A percentile compares a stretch with the other conserved stretches of the same genome.
Evolutionary conservation across 352 stramenopile species (phyloP).

Genomic region (Thraustochytrium sp.): DNA sequence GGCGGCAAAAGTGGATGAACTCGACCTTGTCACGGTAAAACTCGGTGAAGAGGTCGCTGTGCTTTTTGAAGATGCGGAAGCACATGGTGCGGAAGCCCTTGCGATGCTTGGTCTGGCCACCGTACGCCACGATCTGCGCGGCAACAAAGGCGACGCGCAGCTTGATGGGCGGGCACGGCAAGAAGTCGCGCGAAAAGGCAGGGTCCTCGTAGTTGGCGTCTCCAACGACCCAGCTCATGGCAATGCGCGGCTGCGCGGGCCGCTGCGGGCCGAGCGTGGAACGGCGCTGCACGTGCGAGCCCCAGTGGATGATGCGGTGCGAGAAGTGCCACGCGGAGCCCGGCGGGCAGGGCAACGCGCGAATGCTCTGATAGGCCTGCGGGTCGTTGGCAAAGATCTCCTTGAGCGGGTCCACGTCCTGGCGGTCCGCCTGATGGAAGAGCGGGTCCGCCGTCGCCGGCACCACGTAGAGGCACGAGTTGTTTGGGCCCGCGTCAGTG

Average conservation of each 20-base stretch:
- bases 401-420: constrained; percentile 30
- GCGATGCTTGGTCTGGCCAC: constrained; percentile 14
- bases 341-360: background rate
- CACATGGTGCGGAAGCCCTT: constrained; percentile 37
- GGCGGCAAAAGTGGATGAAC: constrained; percentile 43
- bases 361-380: constrained; percentile 38
- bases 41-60: constrained; percentile 36
- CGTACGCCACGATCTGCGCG: constrained; percentile 29
- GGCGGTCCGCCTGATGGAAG: constrained; percentile 1
- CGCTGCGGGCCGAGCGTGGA: background rate
- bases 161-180: background rate
- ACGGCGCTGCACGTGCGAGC: background rate
- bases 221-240: constrained; percentile 41
- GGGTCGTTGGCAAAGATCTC: constrained; percentile 15
- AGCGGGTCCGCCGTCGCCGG: background rate
- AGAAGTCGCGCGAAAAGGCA: background rate
- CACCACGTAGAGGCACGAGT: constrained; percentile 44
- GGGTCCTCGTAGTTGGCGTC: constrained; percentile 31
- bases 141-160: constrained; percentile 29
- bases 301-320: constrained; percentile 44
- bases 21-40: constrained; percentile 41
- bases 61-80: constrained; percentile 41
- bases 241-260: constrained; percentile 6
- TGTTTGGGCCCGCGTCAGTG: constrained; percentile 30
- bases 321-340: constrained; percentile 41